Evolutionary conservation across 352 stramenopile species (phyloP), one percentile per base, ranked within the genome.

Genomic region (Halophytophthora batemanensis): DNA sequence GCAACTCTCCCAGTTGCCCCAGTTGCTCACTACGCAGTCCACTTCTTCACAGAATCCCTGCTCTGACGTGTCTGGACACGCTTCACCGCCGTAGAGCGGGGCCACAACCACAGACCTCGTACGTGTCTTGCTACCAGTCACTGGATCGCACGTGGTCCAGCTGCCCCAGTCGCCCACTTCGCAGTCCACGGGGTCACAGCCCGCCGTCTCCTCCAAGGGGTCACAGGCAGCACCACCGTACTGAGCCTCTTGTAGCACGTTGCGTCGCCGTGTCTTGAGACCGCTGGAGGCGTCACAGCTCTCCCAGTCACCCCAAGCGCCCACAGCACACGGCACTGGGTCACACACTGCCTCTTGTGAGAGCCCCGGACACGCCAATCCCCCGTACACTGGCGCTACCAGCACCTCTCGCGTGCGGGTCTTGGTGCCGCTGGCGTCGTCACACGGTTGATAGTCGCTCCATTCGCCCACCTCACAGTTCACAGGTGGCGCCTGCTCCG

Each of bases 381-480:
- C 78, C 6, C 69, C 64, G 47, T 86, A 80, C 25, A 66, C 35
- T n/a, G 78, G 64, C 1, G 65, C 34, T 12, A 66, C 42, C 3
- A 61, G 62, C 1, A 84, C 48, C 12, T 49, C 60, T 0, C 76
- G 76, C 18, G 64, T 65, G 0, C 63, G 45, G 0, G 63, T 65
- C 51, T 81, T 79, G 34, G 55, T 18, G 0, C 66, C 66, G 0
- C 49, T 64, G 6, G 41, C 36, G 10, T 59, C 44, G 35, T 85
- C 65, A 28, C 77, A 86, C 2, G 57, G 42, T 3, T 57, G 61
- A 38, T 75, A 86, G 33, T 56, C 60, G 28, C 25, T 74, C 79
- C 79, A 90, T 17, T 61, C 45, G 7, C 66, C 64, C 5, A 82
- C 34, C 18, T 64, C 54, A 37, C 79, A 90, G 59, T 87, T 76